Evolutionary conservation across 179 eudicot species (phyloP), one percentile per base, ranked within the genome.

Genomic region (Nepenthes alata): DNA sequence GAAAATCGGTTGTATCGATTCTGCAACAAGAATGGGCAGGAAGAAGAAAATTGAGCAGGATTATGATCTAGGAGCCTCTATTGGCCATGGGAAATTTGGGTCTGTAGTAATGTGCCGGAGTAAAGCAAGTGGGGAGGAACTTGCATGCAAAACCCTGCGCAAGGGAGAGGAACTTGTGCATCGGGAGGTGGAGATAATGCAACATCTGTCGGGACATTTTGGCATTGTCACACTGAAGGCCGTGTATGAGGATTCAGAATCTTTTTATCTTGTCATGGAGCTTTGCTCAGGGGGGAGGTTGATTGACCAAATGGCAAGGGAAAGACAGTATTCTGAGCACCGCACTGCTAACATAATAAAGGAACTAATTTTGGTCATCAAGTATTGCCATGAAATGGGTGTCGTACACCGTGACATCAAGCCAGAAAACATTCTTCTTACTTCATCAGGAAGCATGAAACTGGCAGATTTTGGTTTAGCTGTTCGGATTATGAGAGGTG

Each of bases 361-460:
- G 78, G 97, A 91, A 60, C 71, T 91, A 72, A 71, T 88, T 82
- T 58, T 80, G 79, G 96, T 87, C 37, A 77, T 91, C 16, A 83
- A 87, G 70, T 91, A 91, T 74, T 91, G 97, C 74, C 97, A 91
- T 70, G 97, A 88, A 48, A 91, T 88, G 97, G 97, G 96, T 54
- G 97, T 91, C 49, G 97, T 91, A 50, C 97, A 91, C 61, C 77
- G 97, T 65, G 97, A 91, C 59, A 71, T 91, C 48, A 91, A 91
- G 84, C 97, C 97, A n/a, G 96, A 91, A 69, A 91, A 91, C 69
- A 77, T 91, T 69, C 95, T 91, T 64, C 87, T 91, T 49, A 84
- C 96, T 0, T 55, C 75, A 14, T 69, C 87, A 25, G 96, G 97
- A 67, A 74, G 78, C 61, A 77, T 91, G 62, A 91, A 91, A 78